phyloP scores from a whole-genome alignment of 2,329 filamentous ascomycete genomes.

The Aspergillus udagawae region DNA sequence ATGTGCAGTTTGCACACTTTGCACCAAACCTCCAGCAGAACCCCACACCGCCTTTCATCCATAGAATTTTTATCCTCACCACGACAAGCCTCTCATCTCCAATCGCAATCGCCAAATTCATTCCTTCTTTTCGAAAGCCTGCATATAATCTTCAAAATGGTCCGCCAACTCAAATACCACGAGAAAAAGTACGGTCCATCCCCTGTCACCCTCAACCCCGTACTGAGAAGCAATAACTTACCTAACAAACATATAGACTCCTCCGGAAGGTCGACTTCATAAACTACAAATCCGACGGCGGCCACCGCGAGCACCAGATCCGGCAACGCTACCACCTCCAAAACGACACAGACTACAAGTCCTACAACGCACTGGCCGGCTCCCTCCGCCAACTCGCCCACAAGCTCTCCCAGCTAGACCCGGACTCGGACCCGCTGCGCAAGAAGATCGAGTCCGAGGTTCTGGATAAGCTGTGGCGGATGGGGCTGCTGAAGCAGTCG shows the following conservation, averaged over 20 bases:
- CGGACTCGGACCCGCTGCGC: conserved; percentile 71
- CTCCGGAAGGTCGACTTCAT: conserved; percentile 90
- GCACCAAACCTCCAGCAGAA: not conserved
- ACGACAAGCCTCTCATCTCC: too few species aligned
- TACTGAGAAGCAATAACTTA: too few species aligned
- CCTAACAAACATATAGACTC: conserved; percentile 46
- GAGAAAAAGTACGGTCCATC: conserved; percentile 63
- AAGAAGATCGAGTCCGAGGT: conserved; percentile 81
- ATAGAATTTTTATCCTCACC: conserved; percentile 1
- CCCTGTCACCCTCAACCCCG: too few species aligned
- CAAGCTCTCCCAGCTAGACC: conserved; percentile 73
- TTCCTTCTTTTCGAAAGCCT: not conserved
- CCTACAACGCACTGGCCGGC: conserved; percentile 65
- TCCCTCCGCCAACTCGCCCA: conserved; percentile 89
- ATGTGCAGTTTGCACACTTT: not conserved
- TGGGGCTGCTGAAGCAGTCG: conserved; percentile 74
- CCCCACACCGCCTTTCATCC: not conserved
- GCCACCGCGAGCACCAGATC: conserved; percentile 77
- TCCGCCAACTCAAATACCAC: conserved; percentile 93
- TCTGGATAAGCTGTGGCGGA: conserved; percentile 86
- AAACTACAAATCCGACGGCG: conserved; percentile 83
- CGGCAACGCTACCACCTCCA: conserved; percentile 86
- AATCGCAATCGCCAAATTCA: too few species aligned
- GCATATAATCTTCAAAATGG: conserved; percentile 57
- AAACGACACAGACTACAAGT: conserved; percentile 79